These are phyloP conservation scores for Aspergillus ostianus DNA, from an alignment of 495 filamentous ascomycete genomes.

Conservation along the genomic window DNA sequence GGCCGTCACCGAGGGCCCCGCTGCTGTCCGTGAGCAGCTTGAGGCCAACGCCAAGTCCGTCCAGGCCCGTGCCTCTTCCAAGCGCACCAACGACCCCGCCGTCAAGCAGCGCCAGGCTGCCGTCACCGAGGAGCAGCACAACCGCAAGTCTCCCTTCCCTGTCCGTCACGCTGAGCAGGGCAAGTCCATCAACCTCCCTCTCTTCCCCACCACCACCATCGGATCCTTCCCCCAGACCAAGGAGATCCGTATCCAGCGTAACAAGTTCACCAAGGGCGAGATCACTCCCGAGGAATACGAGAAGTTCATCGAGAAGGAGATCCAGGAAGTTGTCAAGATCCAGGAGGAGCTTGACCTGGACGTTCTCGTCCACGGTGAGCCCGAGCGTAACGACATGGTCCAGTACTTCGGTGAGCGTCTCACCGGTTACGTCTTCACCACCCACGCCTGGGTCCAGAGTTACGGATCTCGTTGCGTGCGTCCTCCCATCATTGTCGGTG, in stretches of 20 bases:
- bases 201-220: conserved; percentile 99
- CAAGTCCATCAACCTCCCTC: conserved; percentile 81
- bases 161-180: conserved; percentile 80
- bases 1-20: conserved; percentile 87
- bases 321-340: conserved; percentile 85
- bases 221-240: conserved; percentile 99
- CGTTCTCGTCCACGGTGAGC: conserved; percentile 96
- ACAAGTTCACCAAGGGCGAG: conserved; percentile 97
- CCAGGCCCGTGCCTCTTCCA: conserved; percentile 82
- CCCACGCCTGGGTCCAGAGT: conserved; percentile 96
- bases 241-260: conserved; percentile 92
- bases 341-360: conserved; percentile 97
- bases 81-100: conserved; percentile 90
- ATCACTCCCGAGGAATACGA: conserved; percentile 91
- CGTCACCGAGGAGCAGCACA: conserved; percentile 80
- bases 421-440: conserved; percentile 97
- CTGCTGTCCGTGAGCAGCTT: conserved; percentile 77
- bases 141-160: conserved; percentile 86
- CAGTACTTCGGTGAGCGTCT: conserved; percentile 99
- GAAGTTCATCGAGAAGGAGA: conserved; percentile 98
- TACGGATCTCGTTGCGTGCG: conserved; percentile 98
- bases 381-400: conserved; percentile 99
- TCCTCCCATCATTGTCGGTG: conserved; percentile 96
- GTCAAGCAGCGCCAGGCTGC: conserved; percentile 93
- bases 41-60: conserved; percentile 93